Evolutionary conservation across 768 basidiomycete species (phyloP), one percentile per base, ranked within the genome.

Genomic region (Mycena alexandri): DNA sequence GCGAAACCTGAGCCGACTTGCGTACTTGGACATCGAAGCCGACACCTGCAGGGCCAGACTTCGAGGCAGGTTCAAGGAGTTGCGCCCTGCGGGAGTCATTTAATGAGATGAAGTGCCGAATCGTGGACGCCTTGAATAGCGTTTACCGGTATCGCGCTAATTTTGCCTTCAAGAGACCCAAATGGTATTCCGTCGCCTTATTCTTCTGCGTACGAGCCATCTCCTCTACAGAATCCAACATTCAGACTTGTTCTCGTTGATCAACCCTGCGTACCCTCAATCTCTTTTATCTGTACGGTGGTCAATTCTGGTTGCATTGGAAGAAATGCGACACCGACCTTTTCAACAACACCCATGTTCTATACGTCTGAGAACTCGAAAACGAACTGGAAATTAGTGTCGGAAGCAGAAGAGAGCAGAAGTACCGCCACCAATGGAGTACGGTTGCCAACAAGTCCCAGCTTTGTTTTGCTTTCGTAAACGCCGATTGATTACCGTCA

Each of bases 161-260:
- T 78, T 98, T 98, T 67, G 96, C 96, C 81, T 98, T 98, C 65
- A 97, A 84, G 47, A 96, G 86, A 74, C 95, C 95, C 56, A 98
- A 86, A 81, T 97, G 96, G 75, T 96, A 96, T 77, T 96, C 95
- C 55, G 95, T 97, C 55, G 95, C 95, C 87, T 94, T 97, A 80
- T 98, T 98, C 84, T 98, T 98, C 82, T 97, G 95, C 55, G 95
- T 98, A 80, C 95, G 87, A 70, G 94, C 91, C 96, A 99, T 98
- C 88, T 98, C 96, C 89, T 95, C 94, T 96, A 58, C 22, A 57
- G 34, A 48, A 16, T 36, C 24, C 22, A 72, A 38, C 29, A 12
- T 29, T 42, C 41, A 48, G 24, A 41, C 1, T 24, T 11, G 11
- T 19, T 9, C 42, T 22, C 13, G 25, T 19, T 22, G 22, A 43